These are phyloP conservation scores for Picea engelmannii DNA, from an alignment of 83 land plant species.

Conservation along the genomic window DNA sequence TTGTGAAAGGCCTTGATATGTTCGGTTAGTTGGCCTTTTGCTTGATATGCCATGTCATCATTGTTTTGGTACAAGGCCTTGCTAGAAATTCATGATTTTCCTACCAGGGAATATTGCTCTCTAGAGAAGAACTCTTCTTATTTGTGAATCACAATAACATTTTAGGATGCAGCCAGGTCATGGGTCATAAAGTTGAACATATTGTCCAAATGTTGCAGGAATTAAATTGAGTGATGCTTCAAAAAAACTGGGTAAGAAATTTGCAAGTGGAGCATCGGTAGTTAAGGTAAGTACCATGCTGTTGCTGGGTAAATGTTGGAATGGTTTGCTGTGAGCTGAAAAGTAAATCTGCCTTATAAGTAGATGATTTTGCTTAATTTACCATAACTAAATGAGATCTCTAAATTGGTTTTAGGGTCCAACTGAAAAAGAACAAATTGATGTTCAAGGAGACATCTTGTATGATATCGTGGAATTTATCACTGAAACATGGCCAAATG, in stretches of 20 bases:
- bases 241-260: conserved; percentile 98
- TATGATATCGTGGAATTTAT: conserved; percentile 92
- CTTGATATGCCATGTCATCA: neutral
- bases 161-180: neutral
- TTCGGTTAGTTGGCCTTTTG: conserved; percentile 68
- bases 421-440: conserved; percentile 97
- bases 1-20: conserved; percentile 92
- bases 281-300: conserved; percentile 66
- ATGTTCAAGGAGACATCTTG: conserved; percentile 96
- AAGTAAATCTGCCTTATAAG: neutral
- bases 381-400: neutral
- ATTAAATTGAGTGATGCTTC: conserved; percentile 95
- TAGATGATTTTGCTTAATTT: neutral
- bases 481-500: conserved; percentile 96
- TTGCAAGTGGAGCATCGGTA: conserved; percentile 99
- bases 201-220: conserved; percentile 41
- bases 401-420: conserved; percentile 64
- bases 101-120: neutral
- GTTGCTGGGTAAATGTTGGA: neutral
- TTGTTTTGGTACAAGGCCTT: conserved; percentile 12
- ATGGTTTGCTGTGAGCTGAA: neutral
- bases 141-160: neutral
- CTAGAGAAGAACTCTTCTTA: neutral
- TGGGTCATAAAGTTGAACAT: neutral
- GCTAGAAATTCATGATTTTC: neutral